These are phyloP conservation scores for Ustilago bromivora DNA, from an alignment of 1,284 basidiomycete species.

Conservation along the genomic window DNA sequence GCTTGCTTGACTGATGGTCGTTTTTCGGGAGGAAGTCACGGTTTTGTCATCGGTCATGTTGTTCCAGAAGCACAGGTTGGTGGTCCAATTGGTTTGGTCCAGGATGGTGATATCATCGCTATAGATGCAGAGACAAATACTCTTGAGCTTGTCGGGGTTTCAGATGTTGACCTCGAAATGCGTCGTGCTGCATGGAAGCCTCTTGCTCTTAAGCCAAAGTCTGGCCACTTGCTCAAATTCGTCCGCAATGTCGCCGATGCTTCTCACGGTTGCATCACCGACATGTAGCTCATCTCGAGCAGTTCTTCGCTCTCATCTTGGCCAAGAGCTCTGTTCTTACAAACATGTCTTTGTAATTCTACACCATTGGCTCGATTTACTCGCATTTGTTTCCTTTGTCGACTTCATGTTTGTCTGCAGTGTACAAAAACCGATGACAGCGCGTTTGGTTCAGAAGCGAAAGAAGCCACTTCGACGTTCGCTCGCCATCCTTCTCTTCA, in stretches of 20 bases:
- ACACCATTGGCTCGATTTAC: constrained; percentile 7
- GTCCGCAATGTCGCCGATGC: constrained; percentile 75
- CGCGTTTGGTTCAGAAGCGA: constrained; percentile 22
- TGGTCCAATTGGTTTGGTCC: constrained; percentile 88
- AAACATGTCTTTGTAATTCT: constrained; percentile 10
- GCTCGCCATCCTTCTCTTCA: constrained; percentile 59
- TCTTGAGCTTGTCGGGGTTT: constrained; percentile 78
- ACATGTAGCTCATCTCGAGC: constrained; percentile 72
- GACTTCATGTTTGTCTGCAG: neutral
- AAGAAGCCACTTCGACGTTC: constrained; percentile 55
- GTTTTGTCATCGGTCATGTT: constrained; percentile 91
- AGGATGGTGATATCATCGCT: constrained; percentile 86
- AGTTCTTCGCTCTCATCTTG: neutral
- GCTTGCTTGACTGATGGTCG: constrained; percentile 95
- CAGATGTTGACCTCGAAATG: constrained; percentile 78
- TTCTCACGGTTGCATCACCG: constrained; percentile 83
- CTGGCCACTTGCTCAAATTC: constrained; percentile 73
- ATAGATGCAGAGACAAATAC: constrained; percentile 83
- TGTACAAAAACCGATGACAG: neutral
- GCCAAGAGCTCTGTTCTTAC: neutral
- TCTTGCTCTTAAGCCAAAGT: constrained; percentile 83
- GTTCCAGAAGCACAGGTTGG: constrained; percentile 91
- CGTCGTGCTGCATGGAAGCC: constrained; percentile 80
- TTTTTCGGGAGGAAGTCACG: constrained; percentile 82
- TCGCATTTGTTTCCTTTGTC: neutral